Evolutionary conservation across 352 stramenopile genomes (phyloP).

Genomic region (Globisporangium radiosum): DNA sequence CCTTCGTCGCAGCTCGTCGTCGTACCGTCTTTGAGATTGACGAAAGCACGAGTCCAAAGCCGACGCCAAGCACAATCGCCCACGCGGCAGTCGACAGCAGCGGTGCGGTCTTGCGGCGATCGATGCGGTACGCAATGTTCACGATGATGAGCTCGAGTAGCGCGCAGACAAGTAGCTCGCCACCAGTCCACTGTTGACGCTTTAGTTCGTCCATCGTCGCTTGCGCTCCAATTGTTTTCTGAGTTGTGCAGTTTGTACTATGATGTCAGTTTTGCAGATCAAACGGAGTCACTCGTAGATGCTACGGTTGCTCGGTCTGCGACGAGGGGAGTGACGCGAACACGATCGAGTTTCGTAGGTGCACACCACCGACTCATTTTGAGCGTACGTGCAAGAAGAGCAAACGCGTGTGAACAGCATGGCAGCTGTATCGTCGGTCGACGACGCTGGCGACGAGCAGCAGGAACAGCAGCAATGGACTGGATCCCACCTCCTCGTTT

Average conservation of each 20-base stretch:
- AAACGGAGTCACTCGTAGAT: too few relatives aligned
- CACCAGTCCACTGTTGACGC: conserved; percentile 42
- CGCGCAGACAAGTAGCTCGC: conserved; percentile 57
- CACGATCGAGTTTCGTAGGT: too few relatives aligned
- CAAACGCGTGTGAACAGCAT: too few relatives aligned
- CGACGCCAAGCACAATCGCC: conserved; percentile 47
- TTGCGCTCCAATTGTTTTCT: too few relatives aligned
- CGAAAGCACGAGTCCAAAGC: conserved; percentile 30
- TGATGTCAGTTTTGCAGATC: too few relatives aligned
- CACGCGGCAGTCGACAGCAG: conserved; percentile 58
- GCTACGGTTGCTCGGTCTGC: too few relatives aligned
- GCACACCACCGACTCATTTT: too few relatives aligned
- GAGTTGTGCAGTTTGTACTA: too few relatives aligned
- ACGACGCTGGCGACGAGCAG: too few relatives aligned
- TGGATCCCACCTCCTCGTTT: conserved; percentile 37
- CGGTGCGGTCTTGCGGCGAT: conserved; percentile 31
- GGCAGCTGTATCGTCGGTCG: too few relatives aligned
- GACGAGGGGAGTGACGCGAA: too few relatives aligned
- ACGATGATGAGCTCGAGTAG: conserved; percentile 57
- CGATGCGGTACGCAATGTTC: conserved; percentile 57
- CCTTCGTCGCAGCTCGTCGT: not conserved
- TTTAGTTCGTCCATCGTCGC: conserved; percentile 15
- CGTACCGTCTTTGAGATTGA: conserved; percentile 27
- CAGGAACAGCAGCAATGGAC: conserved; percentile 25
- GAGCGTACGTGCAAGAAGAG: too few relatives aligned